Conservation (phyloP, 305 asterid species). For the Fraxinus sp. region DNA sequence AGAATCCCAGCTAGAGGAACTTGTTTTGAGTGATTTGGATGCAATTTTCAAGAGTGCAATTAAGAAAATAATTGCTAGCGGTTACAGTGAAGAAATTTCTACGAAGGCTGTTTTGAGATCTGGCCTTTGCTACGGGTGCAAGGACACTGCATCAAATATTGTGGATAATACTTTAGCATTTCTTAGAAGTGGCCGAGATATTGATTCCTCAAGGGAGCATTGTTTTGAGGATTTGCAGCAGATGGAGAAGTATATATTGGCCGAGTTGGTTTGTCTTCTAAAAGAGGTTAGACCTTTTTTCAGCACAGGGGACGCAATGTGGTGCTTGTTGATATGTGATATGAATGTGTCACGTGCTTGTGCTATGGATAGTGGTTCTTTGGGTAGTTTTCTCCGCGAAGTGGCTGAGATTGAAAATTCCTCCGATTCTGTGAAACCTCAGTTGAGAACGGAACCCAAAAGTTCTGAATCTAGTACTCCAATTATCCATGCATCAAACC, state of each 20-base stretch:
- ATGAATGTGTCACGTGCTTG: constrained; percentile 89
- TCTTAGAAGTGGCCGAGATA: constrained; percentile 63
- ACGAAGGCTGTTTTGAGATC: constrained; percentile 74
- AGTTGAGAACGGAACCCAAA: constrained; percentile 42
- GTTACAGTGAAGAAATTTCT: constrained; percentile 70
- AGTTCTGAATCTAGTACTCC: constrained; percentile 36
- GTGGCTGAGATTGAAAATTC: constrained; percentile 35
- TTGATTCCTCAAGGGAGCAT: constrained; percentile 61
- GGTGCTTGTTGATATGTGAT: constrained; percentile 91
- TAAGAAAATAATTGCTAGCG: constrained; percentile 63
- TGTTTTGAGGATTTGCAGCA: constrained; percentile 75
- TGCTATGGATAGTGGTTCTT: constrained; percentile 70
- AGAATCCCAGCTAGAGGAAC: constrained; percentile 82
- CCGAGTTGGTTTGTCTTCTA: constrained; percentile 83
- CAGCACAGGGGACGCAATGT: constrained; percentile 97
- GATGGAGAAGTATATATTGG: constrained; percentile 81
- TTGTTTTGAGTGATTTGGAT: constrained; percentile 70
- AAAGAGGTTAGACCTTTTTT: constrained; percentile 81
- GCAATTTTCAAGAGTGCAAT: constrained; percentile 76
- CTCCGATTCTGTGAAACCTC: constrained; percentile 36
- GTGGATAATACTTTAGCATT: constrained; percentile 75
- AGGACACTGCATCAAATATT: constrained; percentile 82
- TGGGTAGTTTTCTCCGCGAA: constrained; percentile 31
- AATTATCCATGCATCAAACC: constrained; percentile 41
- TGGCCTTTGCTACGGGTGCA: constrained; percentile 88